Base-by-base conservation (phyloP, 257 asterid species). In the Leonotis leonurus region DNA sequence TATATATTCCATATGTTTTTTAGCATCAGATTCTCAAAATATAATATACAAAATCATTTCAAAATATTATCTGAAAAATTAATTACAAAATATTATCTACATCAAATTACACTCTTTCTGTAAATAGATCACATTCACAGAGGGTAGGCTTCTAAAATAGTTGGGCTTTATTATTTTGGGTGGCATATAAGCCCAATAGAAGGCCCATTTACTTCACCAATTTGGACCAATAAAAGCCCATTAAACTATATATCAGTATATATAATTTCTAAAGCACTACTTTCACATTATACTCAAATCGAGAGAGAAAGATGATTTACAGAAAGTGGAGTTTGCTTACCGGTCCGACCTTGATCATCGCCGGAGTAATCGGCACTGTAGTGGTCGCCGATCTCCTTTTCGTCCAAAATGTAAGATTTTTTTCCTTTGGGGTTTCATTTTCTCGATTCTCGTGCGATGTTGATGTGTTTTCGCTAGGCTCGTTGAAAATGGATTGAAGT, bases 241-340 rank as follows among this genome's bases (percentile, higher is more conserved):
- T n/a, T n/a, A n/a, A n/a, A n/a, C n/a, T n/a, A n/a, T n/a, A n/a
- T n/a, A n/a, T n/a, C n/a, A n/a, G n/a, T n/a, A n/a, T n/a, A n/a
- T n/a, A n/a, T n/a, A n/a, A n/a, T n/a, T n/a, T n/a, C n/a, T n/a
- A n/a, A n/a, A n/a, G n/a, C n/a, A n/a, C n/a, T n/a, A n/a, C n/a
- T 29, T 26, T 6, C 50, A 6, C 14, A 53, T 9, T 1, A 37
- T 45, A 13, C 60, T 11, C 43, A 27, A 69, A 58, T 59, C 69
- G 44, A 57, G 59, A 6, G 39, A 51, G 62, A 32, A 79, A 46
- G 62, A 88, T 88, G 96, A 88, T 88, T 8, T 65, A 80, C 89
- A 65, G 95, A 57, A 88, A 85, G 41, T 85, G 95, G 95, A 88
- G 95, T 76, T 67, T 88, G 83, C 74, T 83, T 3, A 88, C 95